Evolutionary conservation across 352 stramenopile genomes (phyloP), one percentile per base, ranked within the genome.

Genomic region (Globisporangium perplexum): DNA sequence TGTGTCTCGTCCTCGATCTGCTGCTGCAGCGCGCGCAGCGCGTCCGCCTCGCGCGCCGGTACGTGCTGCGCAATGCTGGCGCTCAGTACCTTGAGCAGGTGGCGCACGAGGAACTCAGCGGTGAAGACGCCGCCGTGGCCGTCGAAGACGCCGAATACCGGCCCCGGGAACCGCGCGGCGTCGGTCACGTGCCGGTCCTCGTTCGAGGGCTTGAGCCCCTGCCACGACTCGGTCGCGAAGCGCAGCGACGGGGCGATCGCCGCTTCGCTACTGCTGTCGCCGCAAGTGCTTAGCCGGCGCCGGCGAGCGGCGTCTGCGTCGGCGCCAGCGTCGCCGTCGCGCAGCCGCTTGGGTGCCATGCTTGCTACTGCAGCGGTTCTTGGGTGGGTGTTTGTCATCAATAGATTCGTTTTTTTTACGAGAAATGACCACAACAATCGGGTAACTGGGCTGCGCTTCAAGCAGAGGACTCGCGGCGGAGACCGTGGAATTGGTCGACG

Each of bases 141-240:
- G 53, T 90, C 76, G 42, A 83, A 85, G 44, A 90, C 59, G 1
- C 65, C 74, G 59, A 88, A 80, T 11, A 77, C 68, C 3, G 71
- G 64, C 0, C 76, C 79, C 18, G 73, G 75, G 33, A 87, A 80
- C 5, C 53, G 48, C 12, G 69, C 53, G 15, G 58, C 65, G 47
- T 61, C 55, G 6, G 22, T 46, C 4, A 79, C 52, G 23, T 74
- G 55, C 23, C 78, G 74, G 45, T 90, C 79, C 66, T 90, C 74
- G 52, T 88, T 90, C 20, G 47, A 75, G 1, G 60, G 53, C 46
- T 86, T 86, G 51, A 75, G 63, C 0, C 71, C 75, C 38, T 71
- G 50, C 74, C 72, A 83, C 0, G 70, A 83, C 44, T 82, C 72
- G 6, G 72, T 77, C 43, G 68, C 77, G 38, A 77, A 81, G 15